phyloP scores from a whole-genome alignment of 371 early-diverging fungal genomes.

The Chytridium lagenaria region DNA sequence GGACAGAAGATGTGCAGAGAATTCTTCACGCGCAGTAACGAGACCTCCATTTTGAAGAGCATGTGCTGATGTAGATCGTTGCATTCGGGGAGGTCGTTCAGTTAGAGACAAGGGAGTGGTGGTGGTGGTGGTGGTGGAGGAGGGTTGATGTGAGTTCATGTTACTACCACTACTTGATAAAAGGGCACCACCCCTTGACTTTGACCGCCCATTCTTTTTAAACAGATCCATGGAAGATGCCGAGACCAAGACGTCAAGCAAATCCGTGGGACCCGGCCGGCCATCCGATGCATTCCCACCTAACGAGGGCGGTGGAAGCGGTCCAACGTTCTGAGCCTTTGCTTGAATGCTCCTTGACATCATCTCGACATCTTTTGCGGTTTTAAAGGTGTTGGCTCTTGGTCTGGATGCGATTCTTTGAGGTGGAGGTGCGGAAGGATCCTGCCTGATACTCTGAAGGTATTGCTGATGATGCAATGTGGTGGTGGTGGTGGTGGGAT shows the following conservation, averaged over 20 bases:
- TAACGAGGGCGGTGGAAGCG: background rate
- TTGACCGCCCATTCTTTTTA: background rate
- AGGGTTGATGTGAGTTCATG: background rate
- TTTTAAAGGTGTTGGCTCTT: background rate
- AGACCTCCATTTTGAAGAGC: background rate
- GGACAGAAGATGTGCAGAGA: background rate
- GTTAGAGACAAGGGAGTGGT: no score
- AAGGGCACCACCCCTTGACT: background rate
- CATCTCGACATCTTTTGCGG: background rate
- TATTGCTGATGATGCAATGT: background rate
- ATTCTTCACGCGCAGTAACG: background rate
- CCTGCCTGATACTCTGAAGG: background rate
- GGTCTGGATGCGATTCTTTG: background rate
- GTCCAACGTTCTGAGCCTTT: background rate
- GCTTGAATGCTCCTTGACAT: background rate
- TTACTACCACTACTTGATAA: background rate
- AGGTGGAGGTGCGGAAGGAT: background rate
- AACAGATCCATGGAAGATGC: background rate
- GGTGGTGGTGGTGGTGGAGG: background rate
- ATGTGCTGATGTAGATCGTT: slow-evolving; percentile 3
- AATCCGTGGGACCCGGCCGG: background rate
- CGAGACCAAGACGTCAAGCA: background rate
- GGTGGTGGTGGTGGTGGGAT: background rate
- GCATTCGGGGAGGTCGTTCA: background rate
- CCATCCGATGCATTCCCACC: no score